phyloP scores from a whole-genome alignment of 208 protist genomes.

The Herpetomonas muscarum region DNA sequence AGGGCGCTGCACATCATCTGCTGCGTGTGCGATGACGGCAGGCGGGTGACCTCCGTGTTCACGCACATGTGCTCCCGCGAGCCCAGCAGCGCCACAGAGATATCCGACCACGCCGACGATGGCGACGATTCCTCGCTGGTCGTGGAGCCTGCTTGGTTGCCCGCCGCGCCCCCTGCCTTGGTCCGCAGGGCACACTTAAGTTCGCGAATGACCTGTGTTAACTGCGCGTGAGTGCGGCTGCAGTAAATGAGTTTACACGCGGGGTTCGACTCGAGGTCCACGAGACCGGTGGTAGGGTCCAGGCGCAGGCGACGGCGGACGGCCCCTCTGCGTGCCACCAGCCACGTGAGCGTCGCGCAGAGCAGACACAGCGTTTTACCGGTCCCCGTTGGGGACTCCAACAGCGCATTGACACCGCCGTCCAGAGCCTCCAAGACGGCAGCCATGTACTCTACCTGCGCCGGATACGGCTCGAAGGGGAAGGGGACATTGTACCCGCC shows the following conservation, averaged over 20 bases:
- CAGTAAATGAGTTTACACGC: constrained; percentile 88
- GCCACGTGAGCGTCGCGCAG: constrained; percentile 94
- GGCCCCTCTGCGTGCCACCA: constrained; percentile 1
- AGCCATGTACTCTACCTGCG: constrained; percentile 95
- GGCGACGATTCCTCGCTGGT: background rate
- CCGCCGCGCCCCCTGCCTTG: too few species aligned
- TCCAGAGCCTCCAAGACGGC: constrained; percentile 89
- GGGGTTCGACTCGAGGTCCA: background rate
- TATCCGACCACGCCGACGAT: constrained; percentile 8
- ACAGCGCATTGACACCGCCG: constrained; percentile 82
- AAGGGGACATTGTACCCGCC: constrained; percentile 65
- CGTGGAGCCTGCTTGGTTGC: background rate
- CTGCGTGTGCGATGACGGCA: constrained; percentile 64
- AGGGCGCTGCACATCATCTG: constrained; percentile 66
- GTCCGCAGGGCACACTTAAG: constrained; percentile 91
- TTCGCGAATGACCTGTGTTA: constrained; percentile 97
- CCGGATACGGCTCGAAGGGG: constrained; percentile 92
- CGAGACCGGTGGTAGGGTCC: background rate
- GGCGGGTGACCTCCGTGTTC: constrained; percentile 75
- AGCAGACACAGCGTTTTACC: constrained; percentile 98
- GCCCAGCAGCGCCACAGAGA: constrained; percentile 90
- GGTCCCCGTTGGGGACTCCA: constrained; percentile 97
- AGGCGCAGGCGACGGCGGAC: constrained; percentile 4
- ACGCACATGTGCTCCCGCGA: constrained; percentile 97
- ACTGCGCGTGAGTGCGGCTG: constrained; percentile 98